Evolutionary conservation across 306 rosid genomes (phyloP), one percentile per base, ranked within the genome.

Genomic region (Ormosia emarginata): DNA sequence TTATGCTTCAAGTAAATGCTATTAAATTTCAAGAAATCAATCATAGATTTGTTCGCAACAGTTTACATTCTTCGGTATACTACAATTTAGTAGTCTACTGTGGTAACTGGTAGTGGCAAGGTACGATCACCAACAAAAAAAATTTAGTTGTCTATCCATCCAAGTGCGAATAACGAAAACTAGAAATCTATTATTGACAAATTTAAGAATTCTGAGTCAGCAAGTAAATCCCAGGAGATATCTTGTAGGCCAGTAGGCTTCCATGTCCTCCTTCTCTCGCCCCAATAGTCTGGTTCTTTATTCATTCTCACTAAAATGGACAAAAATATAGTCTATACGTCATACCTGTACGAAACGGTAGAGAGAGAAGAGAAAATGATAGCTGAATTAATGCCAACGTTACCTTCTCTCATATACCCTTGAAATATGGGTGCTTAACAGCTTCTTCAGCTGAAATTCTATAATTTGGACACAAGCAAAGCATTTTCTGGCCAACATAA

Each of bases 361-460:
- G 53, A 3, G 52, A 11, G 7, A 39, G 30, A 17, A 5, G 24
- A 41, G 56, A 68, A 44, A 24, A 43, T 44, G 18, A 43, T 17
- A 41, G 53, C 37, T 50, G 7, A 71, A 10, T 15, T 3, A 53
- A 37, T 53, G 10, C 50, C 52, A 37, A 9, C 37, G 36, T 73
- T 46, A 56, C 37, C 66, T 34, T 55, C 34, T 56, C 47, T 40
- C 53, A 36, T 9, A 37, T 0, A 15, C 7, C 39, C 3, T 39
- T 0, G 18, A 73, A 49, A 46, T 71, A 80, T 47, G 64, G 40
- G 29, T 80, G 84, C 14, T 13, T 2, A 71, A 61, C 14, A 61
- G 84, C 84, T 15, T 80, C 73, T 18, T 36, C 44, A 47, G 79
- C 84, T 71, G 84, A 62, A 47, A 80, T 71, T 53, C 79, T 71